These are phyloP conservation scores for Pythium phragmitis DNA, from an alignment of 352 stramenopile genomes.

Conservation along the genomic window DNA sequence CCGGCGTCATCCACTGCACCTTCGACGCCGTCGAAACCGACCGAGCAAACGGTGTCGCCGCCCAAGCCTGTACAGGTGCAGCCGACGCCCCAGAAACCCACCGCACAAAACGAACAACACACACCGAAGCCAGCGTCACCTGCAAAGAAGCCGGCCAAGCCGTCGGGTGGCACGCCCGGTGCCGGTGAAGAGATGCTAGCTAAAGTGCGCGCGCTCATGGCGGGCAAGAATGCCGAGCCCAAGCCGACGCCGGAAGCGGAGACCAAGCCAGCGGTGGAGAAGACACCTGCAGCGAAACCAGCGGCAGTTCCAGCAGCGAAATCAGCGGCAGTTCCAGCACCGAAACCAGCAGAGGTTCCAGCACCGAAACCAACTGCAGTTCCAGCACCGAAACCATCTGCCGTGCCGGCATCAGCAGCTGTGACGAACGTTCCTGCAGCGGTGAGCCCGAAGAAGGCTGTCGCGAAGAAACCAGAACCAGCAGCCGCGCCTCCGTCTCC, in stretches of 20 bases:
- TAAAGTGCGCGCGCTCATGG: conserved; percentile 23
- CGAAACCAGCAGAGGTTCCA: too few relatives aligned
- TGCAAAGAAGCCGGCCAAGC: conserved; percentile 21
- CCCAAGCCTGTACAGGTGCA: conserved; percentile 2
- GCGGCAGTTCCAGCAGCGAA: background rate
- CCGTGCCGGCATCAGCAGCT: background rate
- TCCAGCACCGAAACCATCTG: too few relatives aligned
- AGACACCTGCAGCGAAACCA: background rate
- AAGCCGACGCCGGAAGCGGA: conserved; percentile 3
- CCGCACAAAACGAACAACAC: background rate
- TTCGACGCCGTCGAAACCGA: conserved; percentile 17
- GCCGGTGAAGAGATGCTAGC: conserved; percentile 26
- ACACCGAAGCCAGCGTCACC: conserved; percentile 15
- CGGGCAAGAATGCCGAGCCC: conserved; percentile 8
- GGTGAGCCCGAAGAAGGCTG: conserved; percentile 19
- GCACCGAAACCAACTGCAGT: too few relatives aligned
- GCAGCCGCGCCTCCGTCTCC: conserved; percentile 1
- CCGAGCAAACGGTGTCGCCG: conserved; percentile 7
- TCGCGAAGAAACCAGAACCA: conserved; percentile 14
- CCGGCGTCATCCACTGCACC: conserved; percentile 9
- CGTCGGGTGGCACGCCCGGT: background rate
- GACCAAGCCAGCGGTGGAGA: background rate
- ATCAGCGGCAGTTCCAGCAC: background rate
- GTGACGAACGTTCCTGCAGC: background rate
- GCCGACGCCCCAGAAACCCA: conserved; percentile 8